These are phyloP conservation scores for Colletotrichum sp. DNA, from an alignment of 2,329 filamentous ascomycete genomes.

Conservation along the genomic window DNA sequence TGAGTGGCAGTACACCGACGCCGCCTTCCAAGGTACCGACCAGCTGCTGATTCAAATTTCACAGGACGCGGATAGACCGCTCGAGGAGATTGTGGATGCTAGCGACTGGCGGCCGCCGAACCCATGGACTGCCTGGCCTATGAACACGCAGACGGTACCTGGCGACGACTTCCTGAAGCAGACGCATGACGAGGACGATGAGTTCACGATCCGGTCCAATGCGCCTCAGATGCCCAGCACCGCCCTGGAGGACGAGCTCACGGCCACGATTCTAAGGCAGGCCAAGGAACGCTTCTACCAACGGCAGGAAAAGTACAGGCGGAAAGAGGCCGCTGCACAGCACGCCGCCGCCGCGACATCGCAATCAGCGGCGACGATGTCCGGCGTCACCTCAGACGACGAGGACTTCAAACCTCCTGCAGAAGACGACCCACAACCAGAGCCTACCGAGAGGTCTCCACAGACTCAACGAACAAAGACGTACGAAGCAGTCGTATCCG, in stretches of 20 bases:
- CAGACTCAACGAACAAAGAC: constrained; percentile 20
- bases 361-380: not conserved
- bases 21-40: too few species aligned
- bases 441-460: not conserved
- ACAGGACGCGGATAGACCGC: not conserved
- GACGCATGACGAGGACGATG: constrained; percentile 50
- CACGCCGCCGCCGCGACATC: not conserved
- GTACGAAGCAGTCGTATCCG: constrained; percentile 61
- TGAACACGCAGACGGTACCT: constrained; percentile 67
- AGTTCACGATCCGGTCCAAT: constrained; percentile 53
- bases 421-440: not conserved
- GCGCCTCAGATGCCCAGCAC: constrained; percentile 56
- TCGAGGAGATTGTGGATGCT: constrained; percentile 27
- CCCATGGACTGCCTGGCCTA: constrained; percentile 86
- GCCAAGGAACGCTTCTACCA: constrained; percentile 70
- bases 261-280: constrained; percentile 67
- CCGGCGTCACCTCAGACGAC: not conserved
- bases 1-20: not conserved
- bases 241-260: constrained; percentile 72
- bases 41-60: not conserved
- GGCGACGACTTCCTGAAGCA: constrained; percentile 54
- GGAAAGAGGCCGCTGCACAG: not conserved
- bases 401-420: not conserved
- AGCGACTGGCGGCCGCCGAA: constrained; percentile 57
- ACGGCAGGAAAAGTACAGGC: constrained; percentile 28